Evolutionary conservation across 352 stramenopile species (phyloP).

Genomic region (Globisporangium spinosum): DNA sequence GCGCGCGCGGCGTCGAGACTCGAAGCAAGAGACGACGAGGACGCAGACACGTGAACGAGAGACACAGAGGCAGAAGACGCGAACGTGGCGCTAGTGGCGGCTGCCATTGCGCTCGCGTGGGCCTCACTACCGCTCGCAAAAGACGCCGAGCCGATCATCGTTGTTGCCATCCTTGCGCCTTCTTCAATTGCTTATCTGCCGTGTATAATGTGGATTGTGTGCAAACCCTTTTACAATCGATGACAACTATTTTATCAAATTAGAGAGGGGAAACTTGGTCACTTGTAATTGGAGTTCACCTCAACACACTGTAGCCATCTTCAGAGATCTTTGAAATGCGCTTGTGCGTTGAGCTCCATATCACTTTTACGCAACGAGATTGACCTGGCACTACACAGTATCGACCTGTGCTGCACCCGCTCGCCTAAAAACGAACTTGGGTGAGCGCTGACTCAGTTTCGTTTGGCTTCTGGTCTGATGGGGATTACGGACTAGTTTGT

Average conservation of each 20-base stretch:
- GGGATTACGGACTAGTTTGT: neutral
- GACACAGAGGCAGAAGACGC: neutral
- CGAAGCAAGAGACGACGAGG: neutral
- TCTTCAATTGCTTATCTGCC: neutral
- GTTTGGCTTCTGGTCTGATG: neutral
- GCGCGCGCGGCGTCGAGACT: conserved; percentile 9
- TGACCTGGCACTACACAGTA: neutral
- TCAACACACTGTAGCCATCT: too few species aligned
- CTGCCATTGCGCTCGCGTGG: neutral
- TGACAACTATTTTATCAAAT: neutral
- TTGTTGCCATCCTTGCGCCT: neutral
- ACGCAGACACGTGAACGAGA: neutral
- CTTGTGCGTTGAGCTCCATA: too few species aligned
- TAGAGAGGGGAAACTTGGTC: neutral
- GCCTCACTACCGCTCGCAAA: neutral
- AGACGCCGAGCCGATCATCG: neutral
- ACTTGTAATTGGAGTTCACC: too few species aligned
- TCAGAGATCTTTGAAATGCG: too few species aligned
- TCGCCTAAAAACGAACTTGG: neutral
- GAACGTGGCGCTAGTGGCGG: neutral
- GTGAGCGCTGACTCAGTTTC: neutral
- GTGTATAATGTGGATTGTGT: neutral
- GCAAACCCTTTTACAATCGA: neutral
- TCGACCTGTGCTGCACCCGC: neutral
- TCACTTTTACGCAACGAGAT: too few species aligned